Percentiles rank a stretch among this genome's conserved stretches.
phyloP scores from a whole-genome alignment of 2,329 filamentous ascomycete species.

The Ophiocordyceps robertsii region DNA sequence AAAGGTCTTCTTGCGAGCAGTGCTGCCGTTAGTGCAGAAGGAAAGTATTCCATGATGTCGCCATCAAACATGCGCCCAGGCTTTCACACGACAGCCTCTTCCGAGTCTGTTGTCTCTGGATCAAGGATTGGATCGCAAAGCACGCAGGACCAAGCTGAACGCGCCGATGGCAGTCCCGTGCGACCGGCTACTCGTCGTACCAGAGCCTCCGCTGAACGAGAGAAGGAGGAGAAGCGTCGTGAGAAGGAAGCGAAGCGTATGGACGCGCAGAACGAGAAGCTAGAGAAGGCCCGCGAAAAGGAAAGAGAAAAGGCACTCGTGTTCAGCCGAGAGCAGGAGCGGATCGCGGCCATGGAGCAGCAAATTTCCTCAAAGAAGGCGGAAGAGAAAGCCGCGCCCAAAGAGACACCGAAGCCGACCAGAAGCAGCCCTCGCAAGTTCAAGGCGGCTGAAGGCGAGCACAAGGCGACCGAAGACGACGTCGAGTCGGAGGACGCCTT shows the following conservation, averaged over 20 bases:
- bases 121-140: slow-evolving; percentile 9
- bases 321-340: slow-evolving; percentile 45
- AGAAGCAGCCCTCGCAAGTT: slow-evolving; percentile 39
- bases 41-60: slow-evolving; percentile 40
- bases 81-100: slow-evolving; percentile 29
- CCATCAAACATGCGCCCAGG: slow-evolving; percentile 35
- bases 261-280: slow-evolving; percentile 45
- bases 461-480: slow-evolving; percentile 25
- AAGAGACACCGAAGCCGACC: slow-evolving; percentile 28
- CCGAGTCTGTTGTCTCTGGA: slow-evolving; percentile 28
- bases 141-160: slow-evolving; percentile 5
- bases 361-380: slow-evolving; percentile 39
- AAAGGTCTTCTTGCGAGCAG: slow-evolving; percentile 76
- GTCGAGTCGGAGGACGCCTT: slow-evolving; percentile 44
- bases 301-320: slow-evolving; percentile 54
- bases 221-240: slow-evolving; percentile 51
- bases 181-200: slow-evolving; percentile 34
- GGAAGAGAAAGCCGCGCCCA: slow-evolving; percentile 27
- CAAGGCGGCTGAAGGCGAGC: slow-evolving; percentile 16
- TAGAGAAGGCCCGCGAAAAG: slow-evolving; percentile 56
- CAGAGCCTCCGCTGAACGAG: slow-evolving; percentile 45
- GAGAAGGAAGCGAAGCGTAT: slow-evolving; percentile 51
- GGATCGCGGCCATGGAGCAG: slow-evolving; percentile 37
- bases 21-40: slow-evolving; percentile 48
- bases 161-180: slow-evolving; percentile 24